A percentile compares a stretch with the other conserved stretches of the same genome.
Conservation (phyloP, 305 asterid species). For the Caryopteris hybrid region DNA sequence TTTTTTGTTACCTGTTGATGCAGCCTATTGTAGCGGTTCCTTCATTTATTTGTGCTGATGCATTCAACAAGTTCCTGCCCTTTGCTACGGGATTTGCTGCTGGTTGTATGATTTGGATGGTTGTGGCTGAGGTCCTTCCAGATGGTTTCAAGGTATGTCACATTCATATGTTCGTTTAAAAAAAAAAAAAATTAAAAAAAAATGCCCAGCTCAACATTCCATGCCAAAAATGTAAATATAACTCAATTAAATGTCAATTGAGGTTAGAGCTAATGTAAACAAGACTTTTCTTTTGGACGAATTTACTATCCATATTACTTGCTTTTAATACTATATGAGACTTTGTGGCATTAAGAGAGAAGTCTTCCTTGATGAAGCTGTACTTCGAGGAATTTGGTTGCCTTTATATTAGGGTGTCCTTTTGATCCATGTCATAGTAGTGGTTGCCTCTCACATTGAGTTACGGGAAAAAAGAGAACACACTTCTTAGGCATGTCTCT, state of each 20-base stretch:
- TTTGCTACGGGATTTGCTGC: slow-evolving; percentile 99
- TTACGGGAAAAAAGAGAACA: background rate
- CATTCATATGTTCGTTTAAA: too few relatives aligned
- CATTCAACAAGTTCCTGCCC: slow-evolving; percentile 90
- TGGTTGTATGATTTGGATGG: slow-evolving; percentile 99
- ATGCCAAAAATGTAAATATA: too few relatives aligned
- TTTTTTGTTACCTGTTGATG: slow-evolving; percentile 29
- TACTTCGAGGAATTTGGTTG: background rate
- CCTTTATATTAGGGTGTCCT: background rate
- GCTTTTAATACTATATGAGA: background rate
- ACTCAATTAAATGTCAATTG: too few relatives aligned
- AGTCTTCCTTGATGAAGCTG: too few relatives aligned
- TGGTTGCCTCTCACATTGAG: background rate
- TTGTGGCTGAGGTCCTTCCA: slow-evolving; percentile 92
- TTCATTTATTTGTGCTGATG: slow-evolving; percentile 91
- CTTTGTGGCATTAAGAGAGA: background rate
- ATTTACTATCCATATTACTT: background rate
- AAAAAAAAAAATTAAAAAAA: too few relatives aligned
- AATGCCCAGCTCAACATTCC: too few relatives aligned
- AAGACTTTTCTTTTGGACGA: background rate
- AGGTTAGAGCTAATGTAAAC: too few relatives aligned
- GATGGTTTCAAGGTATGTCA: slow-evolving; percentile 82
- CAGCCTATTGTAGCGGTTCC: slow-evolving; percentile 99
- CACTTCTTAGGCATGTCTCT: background rate
- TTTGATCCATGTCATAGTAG: background rate